Percentiles rank a stretch among this genome's conserved stretches.
phyloP scores from a whole-genome alignment of 257 asterid genomes.

The Solanum lycopersicoides region DNA sequence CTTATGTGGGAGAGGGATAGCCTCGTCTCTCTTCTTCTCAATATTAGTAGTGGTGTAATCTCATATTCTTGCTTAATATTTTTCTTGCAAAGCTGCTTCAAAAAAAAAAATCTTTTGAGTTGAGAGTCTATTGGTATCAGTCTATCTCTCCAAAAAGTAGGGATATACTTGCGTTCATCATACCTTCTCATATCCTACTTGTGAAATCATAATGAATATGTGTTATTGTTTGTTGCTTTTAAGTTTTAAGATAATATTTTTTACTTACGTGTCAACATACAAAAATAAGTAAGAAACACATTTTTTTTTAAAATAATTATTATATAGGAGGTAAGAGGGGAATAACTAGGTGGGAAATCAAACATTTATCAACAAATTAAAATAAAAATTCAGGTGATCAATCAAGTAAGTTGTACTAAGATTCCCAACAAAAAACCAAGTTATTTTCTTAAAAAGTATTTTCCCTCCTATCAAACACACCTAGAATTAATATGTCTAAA shows the following conservation, averaged over 20 bases:
- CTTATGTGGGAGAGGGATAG: not conserved
- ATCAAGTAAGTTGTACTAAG: not conserved
- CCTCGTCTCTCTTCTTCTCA: not conserved
- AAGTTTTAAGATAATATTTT: not conserved
- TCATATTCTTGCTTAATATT: not conserved
- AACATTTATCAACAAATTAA: not conserved
- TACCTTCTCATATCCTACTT: not conserved
- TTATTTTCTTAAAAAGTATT: not conserved
- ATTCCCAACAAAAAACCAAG: not conserved
- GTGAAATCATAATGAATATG: not conserved
- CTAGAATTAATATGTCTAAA: not conserved
- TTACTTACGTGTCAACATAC: not conserved
- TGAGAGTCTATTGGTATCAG: not conserved
- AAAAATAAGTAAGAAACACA: not conserved
- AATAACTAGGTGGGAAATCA: no score
- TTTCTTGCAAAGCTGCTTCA: accelerated
- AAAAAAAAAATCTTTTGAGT: not conserved
- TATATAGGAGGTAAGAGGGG: no score
- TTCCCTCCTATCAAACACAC: not conserved
- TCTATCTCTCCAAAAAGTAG: not conserved
- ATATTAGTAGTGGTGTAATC: not conserved
- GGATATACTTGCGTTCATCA: not conserved
- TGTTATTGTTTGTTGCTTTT: not conserved
- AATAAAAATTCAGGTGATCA: not conserved
- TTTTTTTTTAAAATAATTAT: no score